These are phyloP conservation scores for Lactarius pseudohatsudake DNA, from an alignment of 768 basidiomycete species.

Conservation along the genomic window DNA sequence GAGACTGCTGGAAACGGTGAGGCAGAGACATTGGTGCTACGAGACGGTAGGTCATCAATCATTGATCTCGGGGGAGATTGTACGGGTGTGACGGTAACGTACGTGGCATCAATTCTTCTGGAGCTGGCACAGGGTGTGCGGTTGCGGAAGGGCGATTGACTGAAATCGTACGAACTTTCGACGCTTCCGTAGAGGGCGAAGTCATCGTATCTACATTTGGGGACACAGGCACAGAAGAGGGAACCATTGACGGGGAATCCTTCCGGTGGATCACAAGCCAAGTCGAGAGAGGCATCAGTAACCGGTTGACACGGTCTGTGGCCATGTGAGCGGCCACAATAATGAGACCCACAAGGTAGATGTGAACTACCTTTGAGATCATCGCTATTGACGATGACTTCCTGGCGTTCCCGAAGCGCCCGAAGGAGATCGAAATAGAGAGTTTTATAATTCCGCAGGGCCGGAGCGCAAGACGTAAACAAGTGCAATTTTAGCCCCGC, in stretches of 20 bases:
- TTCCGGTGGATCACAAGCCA: constrained; percentile 26
- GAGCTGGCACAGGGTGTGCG: constrained; percentile 12
- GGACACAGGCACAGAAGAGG: constrained; percentile 9
- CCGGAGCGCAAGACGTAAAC: constrained; percentile 26
- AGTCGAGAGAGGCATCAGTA: constrained; percentile 28
- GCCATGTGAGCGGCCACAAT: constrained; percentile 11
- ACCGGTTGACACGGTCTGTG: constrained; percentile 25
- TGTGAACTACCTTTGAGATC: constrained; percentile 26
- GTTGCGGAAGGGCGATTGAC: neutral
- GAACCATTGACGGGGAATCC: constrained; percentile 10
- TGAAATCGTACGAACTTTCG: neutral
- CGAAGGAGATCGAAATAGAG: constrained; percentile 29
- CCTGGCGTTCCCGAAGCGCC: constrained; percentile 25
- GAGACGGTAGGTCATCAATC: constrained; percentile 13
- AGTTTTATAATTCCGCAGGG: constrained; percentile 24
- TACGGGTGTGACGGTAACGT: constrained; percentile 12
- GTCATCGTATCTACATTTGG: constrained; percentile 3
- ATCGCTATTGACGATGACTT: constrained; percentile 19
- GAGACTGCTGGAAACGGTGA: constrained; percentile 24
- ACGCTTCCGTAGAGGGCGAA: constrained; percentile 8
- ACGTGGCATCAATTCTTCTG: constrained; percentile 28
- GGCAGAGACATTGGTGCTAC: constrained; percentile 28
- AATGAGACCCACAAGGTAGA: constrained; percentile 8
- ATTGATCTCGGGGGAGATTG: neutral
- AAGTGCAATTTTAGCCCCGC: constrained; percentile 26